phyloP scores from a whole-genome alignment of 2,329 filamentous ascomycete genomes.

The Fusarium sp. region DNA sequence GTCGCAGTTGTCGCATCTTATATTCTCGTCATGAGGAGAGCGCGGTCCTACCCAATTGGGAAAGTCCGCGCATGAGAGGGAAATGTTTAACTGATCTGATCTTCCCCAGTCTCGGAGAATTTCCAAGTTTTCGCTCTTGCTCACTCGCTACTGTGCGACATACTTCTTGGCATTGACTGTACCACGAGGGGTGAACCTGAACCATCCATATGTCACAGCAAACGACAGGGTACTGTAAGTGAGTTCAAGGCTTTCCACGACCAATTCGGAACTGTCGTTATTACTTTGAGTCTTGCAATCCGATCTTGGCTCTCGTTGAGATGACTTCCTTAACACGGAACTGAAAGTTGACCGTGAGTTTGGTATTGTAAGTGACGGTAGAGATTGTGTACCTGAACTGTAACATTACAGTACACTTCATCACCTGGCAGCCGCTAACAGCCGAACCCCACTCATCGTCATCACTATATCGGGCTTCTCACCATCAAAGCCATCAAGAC shows the following conservation, averaged over 20 bases:
- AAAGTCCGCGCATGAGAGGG: conserved; percentile 43
- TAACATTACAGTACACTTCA: not conserved
- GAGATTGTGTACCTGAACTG: not conserved
- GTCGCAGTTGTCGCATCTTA: conserved; percentile 20
- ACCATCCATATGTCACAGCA: too few species aligned
- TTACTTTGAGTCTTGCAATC: not conserved
- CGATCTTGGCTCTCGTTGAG: too few species aligned
- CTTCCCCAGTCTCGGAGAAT: conserved; percentile 19
- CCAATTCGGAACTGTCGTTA: not conserved
- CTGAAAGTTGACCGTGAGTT: too few species aligned
- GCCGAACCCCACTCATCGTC: not conserved
- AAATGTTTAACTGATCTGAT: conserved; percentile 3
- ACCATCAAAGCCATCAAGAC: not conserved
- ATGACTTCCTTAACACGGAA: not conserved
- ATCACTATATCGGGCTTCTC: not conserved
- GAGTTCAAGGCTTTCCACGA: not conserved
- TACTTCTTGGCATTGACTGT: not conserved
- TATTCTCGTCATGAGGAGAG: conserved; percentile 35
- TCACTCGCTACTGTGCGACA: conserved; percentile 6
- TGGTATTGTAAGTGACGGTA: not conserved
- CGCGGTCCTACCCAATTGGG: conserved; percentile 49
- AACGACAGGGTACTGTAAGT: too few species aligned
- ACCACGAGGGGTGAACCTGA: too few species aligned
- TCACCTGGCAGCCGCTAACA: not conserved
- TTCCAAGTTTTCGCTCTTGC: not conserved